Conservation (phyloP, 2,329 filamentous ascomycete species). For the Fusarium tjaetaba region DNA sequence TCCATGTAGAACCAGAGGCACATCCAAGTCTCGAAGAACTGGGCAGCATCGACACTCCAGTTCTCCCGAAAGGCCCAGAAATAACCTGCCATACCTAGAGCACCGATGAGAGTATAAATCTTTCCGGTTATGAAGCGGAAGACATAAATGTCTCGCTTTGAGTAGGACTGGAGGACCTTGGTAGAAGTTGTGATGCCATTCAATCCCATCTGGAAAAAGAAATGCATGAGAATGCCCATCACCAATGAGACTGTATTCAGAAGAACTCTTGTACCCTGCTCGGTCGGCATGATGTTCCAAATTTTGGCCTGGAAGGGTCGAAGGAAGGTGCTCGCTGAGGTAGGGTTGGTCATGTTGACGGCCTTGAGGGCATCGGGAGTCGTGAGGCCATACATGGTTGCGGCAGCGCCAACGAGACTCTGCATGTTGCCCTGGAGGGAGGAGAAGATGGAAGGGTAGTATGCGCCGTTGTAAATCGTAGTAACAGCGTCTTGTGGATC, state of each 20-base stretch:
- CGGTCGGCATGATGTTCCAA: not conserved
- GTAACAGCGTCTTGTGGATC: not conserved
- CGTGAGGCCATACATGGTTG: not conserved
- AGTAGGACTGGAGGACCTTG: not conserved
- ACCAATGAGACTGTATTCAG: not conserved
- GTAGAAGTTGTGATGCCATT: not conserved
- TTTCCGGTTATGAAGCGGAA: not conserved
- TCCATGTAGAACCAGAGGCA: conserved; percentile 52
- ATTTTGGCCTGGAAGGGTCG: not conserved
- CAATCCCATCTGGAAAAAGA: not conserved
- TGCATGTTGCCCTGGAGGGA: not conserved
- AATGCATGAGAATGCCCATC: not conserved
- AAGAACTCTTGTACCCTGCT: not conserved
- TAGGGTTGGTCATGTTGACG: not conserved
- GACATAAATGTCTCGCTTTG: not conserved
- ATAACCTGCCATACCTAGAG: conserved; percentile 50
- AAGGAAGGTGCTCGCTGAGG: not conserved
- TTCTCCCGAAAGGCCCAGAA: conserved; percentile 55
- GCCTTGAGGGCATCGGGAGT: not conserved
- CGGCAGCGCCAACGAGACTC: not conserved
- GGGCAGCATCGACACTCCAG: conserved; percentile 49
- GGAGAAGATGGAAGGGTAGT: not conserved
- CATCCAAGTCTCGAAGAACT: conserved; percentile 44
- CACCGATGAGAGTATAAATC: not conserved
- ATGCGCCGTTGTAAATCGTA: not conserved